Evolutionary conservation across 225 moss, liverwort and hornwort species (phyloP).

Genomic region (Pleurozium schreberi): DNA sequence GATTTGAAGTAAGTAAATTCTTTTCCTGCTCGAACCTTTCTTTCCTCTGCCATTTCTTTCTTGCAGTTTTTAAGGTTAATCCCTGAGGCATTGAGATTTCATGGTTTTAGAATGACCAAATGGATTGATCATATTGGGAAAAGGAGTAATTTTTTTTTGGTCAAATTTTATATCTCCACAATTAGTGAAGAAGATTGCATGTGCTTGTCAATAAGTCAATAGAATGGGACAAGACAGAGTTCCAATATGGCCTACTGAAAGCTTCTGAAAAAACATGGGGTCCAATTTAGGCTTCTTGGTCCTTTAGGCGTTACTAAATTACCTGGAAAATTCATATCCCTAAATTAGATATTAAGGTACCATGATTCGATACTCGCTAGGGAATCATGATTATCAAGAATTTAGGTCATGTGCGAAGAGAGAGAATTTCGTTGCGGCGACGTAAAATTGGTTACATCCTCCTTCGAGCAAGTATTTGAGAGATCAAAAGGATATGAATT

Average conservation of each 20-base stretch:
- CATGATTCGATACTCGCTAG: neutral
- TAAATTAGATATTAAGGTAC: neutral
- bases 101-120: neutral
- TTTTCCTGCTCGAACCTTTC: neutral
- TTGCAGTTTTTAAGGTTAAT: neutral
- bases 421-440: neutral
- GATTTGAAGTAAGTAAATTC: slow-evolving; percentile 37
- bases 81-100: neutral
- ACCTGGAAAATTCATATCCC: neutral
- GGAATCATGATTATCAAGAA: neutral
- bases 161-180: neutral
- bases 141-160: too few relatives aligned
- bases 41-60: neutral
- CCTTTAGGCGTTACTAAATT: neutral
- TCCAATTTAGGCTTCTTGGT: neutral
- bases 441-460: neutral
- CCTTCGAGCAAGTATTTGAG: neutral
- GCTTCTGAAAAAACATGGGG: neutral
- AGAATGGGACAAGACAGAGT: neutral
- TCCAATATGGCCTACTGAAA: neutral
- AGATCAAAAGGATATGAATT: neutral
- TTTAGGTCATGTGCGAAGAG: neutral
- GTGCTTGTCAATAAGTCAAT: neutral
- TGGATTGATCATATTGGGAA: neutral
- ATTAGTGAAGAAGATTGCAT: neutral